Evolutionary conservation across 352 stramenopile species (phyloP).

Genomic region (Pythium phragmiticola): DNA sequence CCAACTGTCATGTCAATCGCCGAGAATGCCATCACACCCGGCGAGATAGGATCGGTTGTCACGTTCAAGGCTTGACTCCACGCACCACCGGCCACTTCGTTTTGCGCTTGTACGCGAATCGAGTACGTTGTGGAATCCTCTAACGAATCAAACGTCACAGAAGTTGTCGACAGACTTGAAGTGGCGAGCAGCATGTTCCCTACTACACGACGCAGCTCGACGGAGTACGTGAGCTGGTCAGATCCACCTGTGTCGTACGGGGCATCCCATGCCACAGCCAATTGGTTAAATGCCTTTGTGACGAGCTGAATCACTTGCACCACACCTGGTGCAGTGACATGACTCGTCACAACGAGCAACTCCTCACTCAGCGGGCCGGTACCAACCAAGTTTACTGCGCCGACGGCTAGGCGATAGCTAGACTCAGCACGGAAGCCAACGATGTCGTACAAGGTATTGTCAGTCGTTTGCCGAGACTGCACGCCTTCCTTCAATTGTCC

Average conservation of each 20-base stretch:
- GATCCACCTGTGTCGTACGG: conserved; percentile 42
- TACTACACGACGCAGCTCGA: conserved; percentile 20
- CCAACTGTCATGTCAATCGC: conserved; percentile 16
- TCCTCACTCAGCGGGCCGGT: conserved; percentile 27
- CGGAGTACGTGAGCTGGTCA: conserved; percentile 28
- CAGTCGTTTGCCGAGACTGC: background rate
- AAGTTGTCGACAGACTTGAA: background rate
- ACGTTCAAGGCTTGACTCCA: conserved; percentile 36
- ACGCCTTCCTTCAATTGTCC: background rate
- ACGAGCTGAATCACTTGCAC: conserved; percentile 19
- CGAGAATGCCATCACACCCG: conserved; percentile 44
- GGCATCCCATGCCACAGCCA: conserved; percentile 33
- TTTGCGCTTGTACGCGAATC: conserved; percentile 35
- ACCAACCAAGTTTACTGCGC: conserved; percentile 35
- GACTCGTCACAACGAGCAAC: conserved; percentile 30
- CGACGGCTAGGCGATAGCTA: conserved; percentile 31
- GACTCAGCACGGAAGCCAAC: conserved; percentile 31
- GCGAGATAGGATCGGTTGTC: conserved; percentile 46
- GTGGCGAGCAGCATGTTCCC: background rate
- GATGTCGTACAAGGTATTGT: conserved; percentile 31
- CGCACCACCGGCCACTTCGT: conserved; percentile 16
- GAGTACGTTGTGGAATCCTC: conserved; percentile 30
- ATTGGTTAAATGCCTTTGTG: conserved; percentile 24
- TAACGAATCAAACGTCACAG: conserved; percentile 22
- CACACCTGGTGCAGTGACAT: conserved; percentile 27